These are phyloP conservation scores for Gypsophila paniculata DNA, from an alignment of 179 eudicot genomes.

Conservation along the genomic window DNA sequence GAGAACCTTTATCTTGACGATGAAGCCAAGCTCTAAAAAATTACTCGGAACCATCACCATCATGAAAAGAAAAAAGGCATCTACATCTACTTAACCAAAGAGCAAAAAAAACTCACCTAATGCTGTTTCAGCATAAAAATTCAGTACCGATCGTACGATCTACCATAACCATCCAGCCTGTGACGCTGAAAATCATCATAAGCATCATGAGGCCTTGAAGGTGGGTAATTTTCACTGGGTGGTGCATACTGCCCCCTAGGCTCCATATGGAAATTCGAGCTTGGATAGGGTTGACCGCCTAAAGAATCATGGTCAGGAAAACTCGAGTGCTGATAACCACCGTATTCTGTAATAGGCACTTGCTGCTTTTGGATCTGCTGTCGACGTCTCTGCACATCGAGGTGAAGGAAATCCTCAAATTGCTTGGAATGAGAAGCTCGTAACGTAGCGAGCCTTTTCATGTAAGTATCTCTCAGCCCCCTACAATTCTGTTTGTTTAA, in stretches of 20 bases:
- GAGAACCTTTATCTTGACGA: constrained; percentile 14
- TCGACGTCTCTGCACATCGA: constrained; percentile 59
- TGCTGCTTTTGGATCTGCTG: constrained; percentile 47
- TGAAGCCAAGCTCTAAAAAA: constrained; percentile 22
- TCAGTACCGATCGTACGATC: constrained; percentile 67
- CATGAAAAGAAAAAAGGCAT: constrained; percentile 3
- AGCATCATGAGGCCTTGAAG: constrained; percentile 54
- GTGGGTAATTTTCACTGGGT: constrained; percentile 45
- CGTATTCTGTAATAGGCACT: constrained; percentile 47
- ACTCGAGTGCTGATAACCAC: constrained; percentile 57
- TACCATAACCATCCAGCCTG: constrained; percentile 72
- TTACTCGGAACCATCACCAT: neutral
- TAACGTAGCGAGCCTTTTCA: constrained; percentile 46
- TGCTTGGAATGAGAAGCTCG: constrained; percentile 63
- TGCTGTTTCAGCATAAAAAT: constrained; percentile 20
- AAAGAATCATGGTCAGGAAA: constrained; percentile 54
- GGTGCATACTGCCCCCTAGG: constrained; percentile 58
- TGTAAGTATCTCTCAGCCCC: constrained; percentile 58
- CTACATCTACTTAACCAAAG: constrained; percentile 12
- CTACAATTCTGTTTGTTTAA: constrained; percentile 44
- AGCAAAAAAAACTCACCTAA: constrained; percentile 47
- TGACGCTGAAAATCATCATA: constrained; percentile 63
- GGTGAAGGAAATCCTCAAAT: constrained; percentile 84
- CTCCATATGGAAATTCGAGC: constrained; percentile 47
- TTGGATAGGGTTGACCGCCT: constrained; percentile 44